Percentiles rank a stretch among this genome's conserved stretches.
Evolutionary conservation across 805 yeast species (phyloP).

Genomic region (Wickerhamiella brachini): DNA sequence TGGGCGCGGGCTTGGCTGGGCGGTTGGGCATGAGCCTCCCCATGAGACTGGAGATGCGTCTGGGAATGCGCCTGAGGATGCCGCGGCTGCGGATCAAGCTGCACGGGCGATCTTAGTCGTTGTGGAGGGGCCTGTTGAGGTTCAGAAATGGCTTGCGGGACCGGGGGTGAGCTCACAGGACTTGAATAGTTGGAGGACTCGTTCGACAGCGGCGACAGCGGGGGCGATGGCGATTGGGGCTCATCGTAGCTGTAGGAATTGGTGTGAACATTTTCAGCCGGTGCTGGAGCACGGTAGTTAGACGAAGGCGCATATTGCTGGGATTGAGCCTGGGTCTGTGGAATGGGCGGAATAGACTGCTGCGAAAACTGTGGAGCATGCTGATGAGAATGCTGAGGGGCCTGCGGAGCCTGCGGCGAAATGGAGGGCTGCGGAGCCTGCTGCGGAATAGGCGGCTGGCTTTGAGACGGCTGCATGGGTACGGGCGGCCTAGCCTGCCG

Average conservation of each 20-base stretch:
- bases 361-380: too few species aligned
- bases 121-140: neutral
- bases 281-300: neutral
- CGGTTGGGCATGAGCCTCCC: too few species aligned
- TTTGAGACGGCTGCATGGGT: neutral
- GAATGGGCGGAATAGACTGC: too few species aligned
- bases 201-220: neutral
- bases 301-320: neutral
- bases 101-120: neutral
- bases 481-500: neutral
- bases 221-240: neutral
- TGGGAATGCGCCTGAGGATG: too few species aligned
- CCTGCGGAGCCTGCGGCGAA: neutral
- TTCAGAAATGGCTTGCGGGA: neutral
- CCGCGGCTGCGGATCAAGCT: neutral
- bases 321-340: neutral
- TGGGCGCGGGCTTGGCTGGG: too few species aligned
- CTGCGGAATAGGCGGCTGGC: neutral
- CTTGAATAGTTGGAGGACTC: neutral
- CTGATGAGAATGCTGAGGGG: neutral
- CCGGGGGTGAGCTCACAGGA: neutral
- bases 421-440: too few species aligned
- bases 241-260: neutral
- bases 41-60: too few species aligned
- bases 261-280: neutral